These are phyloP conservation scores for Senna siamea DNA, from an alignment of 306 rosid species.

Conservation along the genomic window DNA sequence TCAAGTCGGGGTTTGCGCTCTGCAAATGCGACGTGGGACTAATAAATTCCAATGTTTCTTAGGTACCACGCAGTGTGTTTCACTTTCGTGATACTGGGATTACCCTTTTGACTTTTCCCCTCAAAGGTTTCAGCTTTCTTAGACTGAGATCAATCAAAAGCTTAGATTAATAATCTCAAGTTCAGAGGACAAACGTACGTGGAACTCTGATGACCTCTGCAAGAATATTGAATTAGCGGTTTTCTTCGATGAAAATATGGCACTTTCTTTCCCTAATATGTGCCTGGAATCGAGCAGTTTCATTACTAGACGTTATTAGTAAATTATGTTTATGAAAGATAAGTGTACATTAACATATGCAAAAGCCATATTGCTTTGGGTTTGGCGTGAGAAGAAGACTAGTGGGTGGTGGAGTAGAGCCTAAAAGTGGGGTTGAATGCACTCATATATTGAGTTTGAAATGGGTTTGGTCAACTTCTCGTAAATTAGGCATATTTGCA, in stretches of 20 bases:
- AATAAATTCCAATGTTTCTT: constrained; percentile 55
- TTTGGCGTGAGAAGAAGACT: constrained; percentile 28
- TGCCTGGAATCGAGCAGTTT: constrained; percentile 40
- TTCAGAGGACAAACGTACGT: too few species aligned
- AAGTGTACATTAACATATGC: too few species aligned
- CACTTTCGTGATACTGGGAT: constrained; percentile 54
- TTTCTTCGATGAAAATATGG: too few species aligned
- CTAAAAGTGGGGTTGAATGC: constrained; percentile 50
- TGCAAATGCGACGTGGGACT: not conserved
- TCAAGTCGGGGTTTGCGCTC: not conserved
- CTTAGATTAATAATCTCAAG: not conserved
- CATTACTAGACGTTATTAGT: not conserved
- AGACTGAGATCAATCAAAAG: not conserved
- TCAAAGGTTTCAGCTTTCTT: not conserved
- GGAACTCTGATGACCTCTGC: too few species aligned
- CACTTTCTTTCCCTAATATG: constrained; percentile 14
- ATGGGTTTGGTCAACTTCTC: constrained; percentile 62
- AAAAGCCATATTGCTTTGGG: too few species aligned
- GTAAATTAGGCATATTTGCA: constrained; percentile 56
- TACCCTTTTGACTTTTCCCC: constrained; percentile 57
- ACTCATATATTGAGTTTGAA: too few species aligned
- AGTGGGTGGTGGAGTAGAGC: constrained; percentile 53
- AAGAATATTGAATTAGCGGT: too few species aligned
- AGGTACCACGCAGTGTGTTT: constrained; percentile 46
- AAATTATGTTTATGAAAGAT: constrained; percentile 9